Evolutionary conservation across 2,329 filamentous ascomycete species (phyloP).

Genomic region (Drechslera avenae): DNA sequence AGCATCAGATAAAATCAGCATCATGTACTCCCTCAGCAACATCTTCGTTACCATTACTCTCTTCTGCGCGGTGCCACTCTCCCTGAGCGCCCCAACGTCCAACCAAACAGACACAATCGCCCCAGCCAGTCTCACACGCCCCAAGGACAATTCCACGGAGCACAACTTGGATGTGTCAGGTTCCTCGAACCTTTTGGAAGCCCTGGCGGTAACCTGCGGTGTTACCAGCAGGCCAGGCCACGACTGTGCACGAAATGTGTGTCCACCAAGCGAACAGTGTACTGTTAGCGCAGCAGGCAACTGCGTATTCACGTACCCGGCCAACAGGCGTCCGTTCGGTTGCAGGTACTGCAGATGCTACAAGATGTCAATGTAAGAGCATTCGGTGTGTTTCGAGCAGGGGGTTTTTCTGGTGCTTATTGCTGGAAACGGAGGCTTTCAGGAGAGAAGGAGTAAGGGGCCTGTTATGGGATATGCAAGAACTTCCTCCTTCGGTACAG

Average conservation of each 20-base stretch:
- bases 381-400: too few species aligned
- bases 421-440: too few species aligned
- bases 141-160: neutral
- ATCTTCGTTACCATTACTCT: neutral
- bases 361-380: too few species aligned
- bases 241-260: neutral
- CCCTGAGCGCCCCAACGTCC: neutral
- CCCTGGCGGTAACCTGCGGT: neutral
- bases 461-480: too few species aligned
- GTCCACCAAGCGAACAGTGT: neutral
- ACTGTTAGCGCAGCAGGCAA: neutral
- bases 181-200: neutral
- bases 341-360: too few species aligned
- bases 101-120: neutral
- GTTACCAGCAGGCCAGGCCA: neutral
- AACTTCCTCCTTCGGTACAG: too few species aligned
- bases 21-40: neutral
- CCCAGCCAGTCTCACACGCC: neutral
- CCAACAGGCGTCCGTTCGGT: too few species aligned
- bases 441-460: too few species aligned
- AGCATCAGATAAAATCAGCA: neutral
- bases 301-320: neutral
- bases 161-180: neutral
- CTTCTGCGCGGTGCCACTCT: neutral
- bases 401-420: too few species aligned